Base-by-base conservation (phyloP, 2,329 filamentous ascomycete species). In the Claviceps purpurea region DNA sequence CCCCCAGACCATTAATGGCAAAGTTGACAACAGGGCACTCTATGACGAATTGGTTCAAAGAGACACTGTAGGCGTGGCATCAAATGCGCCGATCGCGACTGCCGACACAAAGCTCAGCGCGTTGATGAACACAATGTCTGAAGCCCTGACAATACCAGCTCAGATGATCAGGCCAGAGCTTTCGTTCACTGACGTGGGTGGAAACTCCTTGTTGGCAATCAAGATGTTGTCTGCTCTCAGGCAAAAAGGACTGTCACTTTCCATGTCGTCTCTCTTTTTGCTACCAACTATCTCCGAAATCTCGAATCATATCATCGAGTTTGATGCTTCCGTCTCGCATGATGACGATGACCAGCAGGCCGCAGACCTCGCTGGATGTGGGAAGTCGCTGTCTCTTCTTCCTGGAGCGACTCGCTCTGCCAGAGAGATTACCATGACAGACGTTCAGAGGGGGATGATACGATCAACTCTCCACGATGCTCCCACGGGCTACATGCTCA, bases 221-320 rank as follows among this genome's bases (percentile, higher is more conserved):
- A 40, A 24, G 37, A 20, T 49, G 8, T 20, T 41, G 4, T 41
- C 34, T 13, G 22, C 24, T 5, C 37, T 49, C 10, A 49, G 47
- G 22, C 37, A 43, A 26, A 40, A 30, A 16, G 47, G 54, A 56
- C 26, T 46, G n/a, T 43, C 41, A 11, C 20, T 43, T 18, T 43
- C 41, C 10, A 43, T 43, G n/a, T 24, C 41, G 20, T 43, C 41
- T 43, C 18, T 43, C 11, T 43, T 43, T 18, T 43, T 43, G 41
- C 20, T 43, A 18, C 41, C 41, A 14, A 43, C 2, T 11, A 5
- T 43, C 6, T 43, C 20, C 8, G 14, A 43, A 43, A 24, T 43
- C 11, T 43, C 41, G 1, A 10, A 43, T 4, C 7, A 43, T 43
- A 11, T 43, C 14, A 20, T 43, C 41, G 11, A 11, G 18, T 10